Evolutionary conservation across 2,329 filamentous ascomycete genomes (phyloP).

Genomic region (Trichoderma polysporum): DNA sequence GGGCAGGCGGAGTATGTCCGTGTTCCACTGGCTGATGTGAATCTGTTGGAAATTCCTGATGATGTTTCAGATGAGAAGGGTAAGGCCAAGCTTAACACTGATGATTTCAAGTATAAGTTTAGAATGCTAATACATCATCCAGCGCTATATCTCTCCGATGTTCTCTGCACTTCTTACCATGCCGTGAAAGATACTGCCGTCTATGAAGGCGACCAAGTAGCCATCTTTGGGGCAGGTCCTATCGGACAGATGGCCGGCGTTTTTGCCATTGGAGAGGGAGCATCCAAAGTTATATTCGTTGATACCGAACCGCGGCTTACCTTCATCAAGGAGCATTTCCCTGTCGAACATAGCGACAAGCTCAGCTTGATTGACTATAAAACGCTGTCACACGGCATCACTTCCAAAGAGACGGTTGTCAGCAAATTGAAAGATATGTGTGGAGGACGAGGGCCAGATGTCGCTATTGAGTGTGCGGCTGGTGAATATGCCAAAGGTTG

Average conservation of each 20-base stretch:
- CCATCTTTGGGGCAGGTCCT: slow-evolving; percentile 82
- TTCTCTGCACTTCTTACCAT: slow-evolving; percentile 77
- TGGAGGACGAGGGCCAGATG: slow-evolving; percentile 71
- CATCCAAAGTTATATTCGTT: slow-evolving; percentile 73
- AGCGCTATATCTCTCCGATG: slow-evolving; percentile 75
- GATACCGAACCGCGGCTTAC: slow-evolving; percentile 64
- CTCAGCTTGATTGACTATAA: slow-evolving; percentile 70
- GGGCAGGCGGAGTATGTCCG: slow-evolving; percentile 86
- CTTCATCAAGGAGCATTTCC: slow-evolving; percentile 63
- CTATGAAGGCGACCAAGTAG: slow-evolving; percentile 73
- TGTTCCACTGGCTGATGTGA: slow-evolving; percentile 77
- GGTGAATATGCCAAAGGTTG: slow-evolving; percentile 63
- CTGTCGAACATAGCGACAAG: slow-evolving; percentile 47
- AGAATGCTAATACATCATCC: not conserved
- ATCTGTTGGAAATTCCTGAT: slow-evolving; percentile 75
- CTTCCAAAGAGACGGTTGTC: slow-evolving; percentile 62
- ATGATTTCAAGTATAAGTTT: not conserved
- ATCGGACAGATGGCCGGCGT: slow-evolving; percentile 82
- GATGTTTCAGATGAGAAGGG: slow-evolving; percentile 81
- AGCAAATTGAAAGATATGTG: slow-evolving; percentile 71
- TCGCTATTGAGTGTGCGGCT: slow-evolving; percentile 65
- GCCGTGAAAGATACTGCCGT: slow-evolving; percentile 80
- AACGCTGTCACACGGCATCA: slow-evolving; percentile 56
- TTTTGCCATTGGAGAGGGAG: slow-evolving; percentile 73
- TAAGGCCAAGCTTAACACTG: slow-evolving; percentile 11